phyloP scores from a whole-genome alignment of 108 stramenopile species.

The Skeletonema menzelii region DNA sequence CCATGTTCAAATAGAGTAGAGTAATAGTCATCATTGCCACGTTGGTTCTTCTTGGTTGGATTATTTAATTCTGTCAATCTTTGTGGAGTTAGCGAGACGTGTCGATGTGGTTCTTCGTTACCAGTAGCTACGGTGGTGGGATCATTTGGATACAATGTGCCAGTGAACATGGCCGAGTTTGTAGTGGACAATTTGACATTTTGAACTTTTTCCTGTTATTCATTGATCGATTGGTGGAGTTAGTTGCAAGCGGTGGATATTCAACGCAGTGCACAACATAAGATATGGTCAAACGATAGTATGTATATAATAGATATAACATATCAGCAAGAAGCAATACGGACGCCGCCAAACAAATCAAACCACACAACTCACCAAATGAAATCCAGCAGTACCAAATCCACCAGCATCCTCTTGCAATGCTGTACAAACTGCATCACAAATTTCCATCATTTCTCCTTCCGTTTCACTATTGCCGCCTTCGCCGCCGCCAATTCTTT shows the following conservation, averaged over 20 bases:
- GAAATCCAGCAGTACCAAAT: conserved; percentile 28
- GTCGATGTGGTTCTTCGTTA: background rate
- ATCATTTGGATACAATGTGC: background rate
- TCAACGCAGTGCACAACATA: background rate
- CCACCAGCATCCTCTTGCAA: conserved; percentile 28
- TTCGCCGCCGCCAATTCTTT: background rate
- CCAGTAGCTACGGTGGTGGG: background rate
- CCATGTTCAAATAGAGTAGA: background rate
- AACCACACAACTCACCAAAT: conserved; percentile 4
- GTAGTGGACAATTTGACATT: background rate
- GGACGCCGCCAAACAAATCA: background rate
- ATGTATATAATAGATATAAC: background rate
- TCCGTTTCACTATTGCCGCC: background rate
- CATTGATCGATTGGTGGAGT: background rate
- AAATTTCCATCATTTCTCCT: background rate
- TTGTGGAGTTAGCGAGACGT: background rate
- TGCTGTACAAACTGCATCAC: conserved; percentile 7
- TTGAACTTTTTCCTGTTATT: background rate
- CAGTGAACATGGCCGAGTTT: background rate
- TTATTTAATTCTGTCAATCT: background rate
- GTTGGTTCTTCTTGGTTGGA: background rate
- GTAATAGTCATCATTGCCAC: background rate
- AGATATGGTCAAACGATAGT: background rate
- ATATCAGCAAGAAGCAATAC: background rate
- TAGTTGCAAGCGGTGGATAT: background rate